A percentile compares a stretch with the other conserved stretches of the same genome.
These are phyloP conservation scores for Mercurialis annua DNA, from an alignment of 345 rosid genomes.

Conservation along the genomic window DNA sequence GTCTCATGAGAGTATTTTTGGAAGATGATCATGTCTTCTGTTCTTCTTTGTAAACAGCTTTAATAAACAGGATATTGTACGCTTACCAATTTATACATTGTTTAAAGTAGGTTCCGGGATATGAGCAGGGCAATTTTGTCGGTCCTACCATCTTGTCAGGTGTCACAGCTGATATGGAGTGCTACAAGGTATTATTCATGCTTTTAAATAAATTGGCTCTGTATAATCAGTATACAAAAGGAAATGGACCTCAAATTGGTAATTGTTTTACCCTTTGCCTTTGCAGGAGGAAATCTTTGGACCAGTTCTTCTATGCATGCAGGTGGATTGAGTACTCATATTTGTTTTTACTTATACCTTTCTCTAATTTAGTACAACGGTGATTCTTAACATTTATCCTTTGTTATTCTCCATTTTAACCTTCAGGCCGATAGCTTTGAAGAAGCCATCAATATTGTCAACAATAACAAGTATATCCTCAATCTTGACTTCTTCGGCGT, in stretches of 20 bases:
- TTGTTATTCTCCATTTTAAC: constrained; percentile 11
- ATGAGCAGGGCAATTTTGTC: constrained; percentile 83
- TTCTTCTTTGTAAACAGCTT: constrained; percentile 2
- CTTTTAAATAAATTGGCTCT: background rate
- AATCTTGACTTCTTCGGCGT: constrained; percentile 7
- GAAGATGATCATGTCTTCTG: background rate
- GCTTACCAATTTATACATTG: constrained; percentile 7
- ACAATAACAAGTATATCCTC: constrained; percentile 63
- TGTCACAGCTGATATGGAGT: constrained; percentile 88
- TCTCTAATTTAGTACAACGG: background rate
- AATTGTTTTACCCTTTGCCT: constrained; percentile 10
- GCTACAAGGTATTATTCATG: constrained; percentile 69
- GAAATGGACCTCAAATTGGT: background rate
- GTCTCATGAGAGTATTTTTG: background rate
- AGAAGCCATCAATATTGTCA: constrained; percentile 78
- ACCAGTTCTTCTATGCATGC: constrained; percentile 94
- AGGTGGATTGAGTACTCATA: constrained; percentile 39
- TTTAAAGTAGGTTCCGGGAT: constrained; percentile 78
- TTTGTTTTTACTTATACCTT: constrained; percentile 15
- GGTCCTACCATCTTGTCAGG: constrained; percentile 91
- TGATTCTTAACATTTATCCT: constrained; percentile 9
- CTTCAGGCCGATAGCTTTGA: constrained; percentile 82
- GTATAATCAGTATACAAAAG: background rate
- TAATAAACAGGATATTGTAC: background rate
- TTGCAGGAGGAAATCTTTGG: constrained; percentile 98